Base-by-base conservation (phyloP, 2,329 filamentous ascomycete species). In the Neofusicoccum laricinum region DNA sequence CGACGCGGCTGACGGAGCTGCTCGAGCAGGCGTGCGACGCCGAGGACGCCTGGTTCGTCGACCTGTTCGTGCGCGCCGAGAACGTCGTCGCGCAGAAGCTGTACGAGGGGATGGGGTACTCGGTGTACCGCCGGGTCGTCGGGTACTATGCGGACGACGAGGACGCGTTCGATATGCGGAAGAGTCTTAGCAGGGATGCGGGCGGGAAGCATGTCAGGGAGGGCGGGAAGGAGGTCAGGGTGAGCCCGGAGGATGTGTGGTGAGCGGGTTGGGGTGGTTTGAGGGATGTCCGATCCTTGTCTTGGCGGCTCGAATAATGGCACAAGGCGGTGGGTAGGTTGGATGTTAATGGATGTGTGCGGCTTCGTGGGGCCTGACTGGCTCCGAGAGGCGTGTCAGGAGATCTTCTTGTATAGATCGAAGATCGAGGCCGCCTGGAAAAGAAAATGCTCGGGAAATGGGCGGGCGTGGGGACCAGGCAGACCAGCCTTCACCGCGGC, bases 131-230 rank as follows among this genome's bases (percentile, higher is more conserved):
- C 50, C 86, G 92, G 10, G 94, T 99, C 49, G 88, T 92, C 70
- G 90, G 90, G 71, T 99, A 99, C 77, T 99, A 99, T 73, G 92
- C 90, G 67, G 93, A 97, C 74, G 91, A 96, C 74, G 93, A 96
- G 77, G 94, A 98, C 80, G 95, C 94, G 17, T 95, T 92, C 76
- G 95, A 99, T 79, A 99, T 99, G 95, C 87, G 95, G 68, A 98
- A 97, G 76, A 87, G 92, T 41, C 87, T 94, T 80, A 90, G 86
- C 77, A 86, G 93, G 72, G 95, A 99, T 79, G 86, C 84, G 76
- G 85, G 89, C 64, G 80, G 84, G 65, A 85, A 91, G 76, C 92
- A 96, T 77, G 84, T 96, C 53, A 86, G 95, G 68, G 86, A 89
- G 62, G 87, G 94, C 70, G 95, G 95, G 17, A 90, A 95, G 80